These are phyloP conservation scores for Ophiostoma novo-ulmi DNA, from an alignment of 2,329 filamentous ascomycete genomes.

Conservation along the genomic window DNA sequence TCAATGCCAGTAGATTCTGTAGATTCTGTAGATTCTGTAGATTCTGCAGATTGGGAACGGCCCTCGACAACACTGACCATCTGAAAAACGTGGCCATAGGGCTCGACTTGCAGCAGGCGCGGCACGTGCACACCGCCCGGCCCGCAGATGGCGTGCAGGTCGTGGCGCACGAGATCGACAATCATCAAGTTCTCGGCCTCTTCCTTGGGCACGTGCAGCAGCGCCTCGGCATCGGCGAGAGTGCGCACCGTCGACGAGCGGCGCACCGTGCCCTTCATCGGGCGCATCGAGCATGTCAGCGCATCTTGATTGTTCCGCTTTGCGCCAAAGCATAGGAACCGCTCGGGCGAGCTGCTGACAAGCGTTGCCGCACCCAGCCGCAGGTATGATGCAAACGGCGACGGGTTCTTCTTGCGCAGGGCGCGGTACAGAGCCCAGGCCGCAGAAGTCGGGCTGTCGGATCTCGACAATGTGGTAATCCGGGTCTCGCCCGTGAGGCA, in stretches of 20 bases:
- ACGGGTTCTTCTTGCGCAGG: constrained; percentile 67
- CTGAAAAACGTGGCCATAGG: constrained; percentile 85
- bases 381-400: constrained; percentile 79
- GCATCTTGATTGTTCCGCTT: not conserved
- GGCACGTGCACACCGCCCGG: constrained; percentile 67
- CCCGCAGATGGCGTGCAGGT: constrained; percentile 79
- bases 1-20: constrained; percentile 56
- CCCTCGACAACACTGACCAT: constrained; percentile 87
- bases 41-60: constrained; percentile 20
- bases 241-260: constrained; percentile 63
- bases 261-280: constrained; percentile 95
- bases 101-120: constrained; percentile 79
- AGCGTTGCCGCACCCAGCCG: constrained; percentile 65
- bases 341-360: constrained; percentile 79
- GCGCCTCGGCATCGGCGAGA: constrained; percentile 62
- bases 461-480: constrained; percentile 39
- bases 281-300: constrained; percentile 68
- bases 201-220: constrained; percentile 80
- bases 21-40: constrained; percentile 22
- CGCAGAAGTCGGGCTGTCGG: not conserved
- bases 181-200: constrained; percentile 98
- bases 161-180: constrained; percentile 90
- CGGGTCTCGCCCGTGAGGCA: constrained; percentile 73
- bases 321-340: constrained; percentile 55
- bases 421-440: constrained; percentile 68